Evolutionary conservation across 805 yeast species (phyloP).

Genomic region (Jamesozyma spencerorum): DNA sequence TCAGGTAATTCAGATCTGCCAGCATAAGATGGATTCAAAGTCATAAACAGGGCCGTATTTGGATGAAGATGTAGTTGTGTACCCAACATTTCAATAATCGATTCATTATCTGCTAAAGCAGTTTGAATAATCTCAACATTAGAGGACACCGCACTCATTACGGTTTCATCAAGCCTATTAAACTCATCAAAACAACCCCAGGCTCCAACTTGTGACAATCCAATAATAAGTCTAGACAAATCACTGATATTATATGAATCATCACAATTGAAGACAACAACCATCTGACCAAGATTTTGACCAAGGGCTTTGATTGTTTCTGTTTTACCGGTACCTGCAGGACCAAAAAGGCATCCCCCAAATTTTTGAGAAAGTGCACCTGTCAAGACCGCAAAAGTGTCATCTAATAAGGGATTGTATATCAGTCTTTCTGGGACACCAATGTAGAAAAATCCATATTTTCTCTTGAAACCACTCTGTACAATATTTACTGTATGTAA

Average conservation of each 20-base stretch:
- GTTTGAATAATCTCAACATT: constrained; percentile 64
- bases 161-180: constrained; percentile 62
- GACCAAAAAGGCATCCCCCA: constrained; percentile 93
- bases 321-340: constrained; percentile 97
- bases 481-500: constrained; percentile 34
- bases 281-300: constrained; percentile 67
- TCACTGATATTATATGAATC: constrained; percentile 76
- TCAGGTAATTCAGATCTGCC: constrained; percentile 83
- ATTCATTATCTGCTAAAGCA: constrained; percentile 31
- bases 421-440: constrained; percentile 71
- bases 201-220: constrained; percentile 74
- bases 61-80: constrained; percentile 32
- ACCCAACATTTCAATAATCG: constrained; percentile 36
- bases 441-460: constrained; percentile 74
- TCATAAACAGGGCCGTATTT: constrained; percentile 68
- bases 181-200: constrained; percentile 98
- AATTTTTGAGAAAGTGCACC: constrained; percentile 62
- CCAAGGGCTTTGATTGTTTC: constrained; percentile 84
- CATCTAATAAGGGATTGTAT: constrained; percentile 60
- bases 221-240: constrained; percentile 66
- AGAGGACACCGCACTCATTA: constrained; percentile 77
- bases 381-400: constrained; percentile 58
- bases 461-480: constrained; percentile 44
- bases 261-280: constrained; percentile 84
- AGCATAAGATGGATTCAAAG: constrained; percentile 83